phyloP scores from a whole-genome alignment of 2,329 filamentous ascomycete genomes.

The Cadophora malorum region DNA sequence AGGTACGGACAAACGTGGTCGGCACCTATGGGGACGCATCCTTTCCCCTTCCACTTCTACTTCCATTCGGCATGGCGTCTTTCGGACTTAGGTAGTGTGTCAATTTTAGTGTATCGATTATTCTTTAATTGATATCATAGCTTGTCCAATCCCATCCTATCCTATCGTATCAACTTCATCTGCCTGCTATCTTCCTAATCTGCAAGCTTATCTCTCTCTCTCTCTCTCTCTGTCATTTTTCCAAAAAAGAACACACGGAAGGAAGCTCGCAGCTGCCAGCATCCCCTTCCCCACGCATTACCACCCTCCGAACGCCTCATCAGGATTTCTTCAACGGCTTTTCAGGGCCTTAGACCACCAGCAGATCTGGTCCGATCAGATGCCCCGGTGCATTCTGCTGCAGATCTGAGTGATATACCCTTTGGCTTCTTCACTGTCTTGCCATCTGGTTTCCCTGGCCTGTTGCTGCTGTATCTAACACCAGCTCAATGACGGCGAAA shows the following conservation, averaged over 20 bases:
- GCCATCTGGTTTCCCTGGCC: background rate
- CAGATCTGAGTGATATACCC: conserved; percentile 27
- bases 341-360: conserved; percentile 1
- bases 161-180: conserved; percentile 1
- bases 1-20: conserved; percentile 7
- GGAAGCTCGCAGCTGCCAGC: conserved; percentile 1
- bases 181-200: conserved; percentile 2
- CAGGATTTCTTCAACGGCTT: conserved; percentile 10
- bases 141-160: background rate
- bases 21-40: background rate
- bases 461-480: background rate
- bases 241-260: background rate
- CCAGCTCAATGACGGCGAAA: conserved; percentile 42
- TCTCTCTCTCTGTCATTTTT: background rate
- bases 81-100: conserved; percentile 5
- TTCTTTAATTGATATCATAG: conserved; percentile 12
- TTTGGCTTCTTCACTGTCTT: conserved; percentile 12
- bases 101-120: conserved; percentile 17
- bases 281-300: conserved; percentile 10
- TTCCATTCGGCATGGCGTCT: background rate
- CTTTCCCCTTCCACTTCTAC: background rate
- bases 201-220: conserved; percentile 22
- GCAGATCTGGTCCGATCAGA: conserved; percentile 15
- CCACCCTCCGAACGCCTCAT: conserved; percentile 6
- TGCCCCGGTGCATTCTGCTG: conserved; percentile 17